Percentiles rank a stretch among this genome's conserved stretches.
Conservation (phyloP, 371 early-diverging fungal species). For the Mucor sp. region DNA sequence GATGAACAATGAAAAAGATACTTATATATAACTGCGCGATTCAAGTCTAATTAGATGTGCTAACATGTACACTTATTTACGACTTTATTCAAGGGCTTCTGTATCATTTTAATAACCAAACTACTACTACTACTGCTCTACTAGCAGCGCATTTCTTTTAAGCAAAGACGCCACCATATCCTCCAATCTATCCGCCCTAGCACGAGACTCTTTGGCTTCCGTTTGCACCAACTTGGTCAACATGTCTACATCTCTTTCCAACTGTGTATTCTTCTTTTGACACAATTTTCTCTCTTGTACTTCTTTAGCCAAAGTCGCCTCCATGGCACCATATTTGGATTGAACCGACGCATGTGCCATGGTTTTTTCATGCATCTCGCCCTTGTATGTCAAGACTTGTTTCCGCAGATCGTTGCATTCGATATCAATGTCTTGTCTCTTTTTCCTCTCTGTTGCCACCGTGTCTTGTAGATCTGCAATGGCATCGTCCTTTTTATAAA, state of each 20-base stretch:
- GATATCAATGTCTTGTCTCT: neutral
- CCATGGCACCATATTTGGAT: neutral
- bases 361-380: constrained; percentile 14
- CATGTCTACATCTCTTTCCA: constrained; percentile 21
- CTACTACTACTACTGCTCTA: no score
- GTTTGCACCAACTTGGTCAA: constrained; percentile 20
- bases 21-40: no score
- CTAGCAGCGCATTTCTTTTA: neutral
- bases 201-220: constrained; percentile 30
- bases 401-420: neutral
- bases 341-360: constrained; percentile 5
- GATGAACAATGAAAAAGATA: no score
- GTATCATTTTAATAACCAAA: no score
- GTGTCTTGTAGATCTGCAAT: neutral
- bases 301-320: constrained; percentile 10
- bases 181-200: constrained; percentile 22
- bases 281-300: constrained; percentile 11
- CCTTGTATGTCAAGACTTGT: constrained; percentile 5
- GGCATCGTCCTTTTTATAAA: neutral
- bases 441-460: neutral
- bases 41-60: no score
- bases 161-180: neutral
- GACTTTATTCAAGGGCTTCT: no score
- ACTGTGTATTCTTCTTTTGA: constrained; percentile 13
- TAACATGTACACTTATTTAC: no score